Evolutionary conservation across 352 stramenopile genomes (phyloP).

Genomic region (Phytophthora sansomeana): DNA sequence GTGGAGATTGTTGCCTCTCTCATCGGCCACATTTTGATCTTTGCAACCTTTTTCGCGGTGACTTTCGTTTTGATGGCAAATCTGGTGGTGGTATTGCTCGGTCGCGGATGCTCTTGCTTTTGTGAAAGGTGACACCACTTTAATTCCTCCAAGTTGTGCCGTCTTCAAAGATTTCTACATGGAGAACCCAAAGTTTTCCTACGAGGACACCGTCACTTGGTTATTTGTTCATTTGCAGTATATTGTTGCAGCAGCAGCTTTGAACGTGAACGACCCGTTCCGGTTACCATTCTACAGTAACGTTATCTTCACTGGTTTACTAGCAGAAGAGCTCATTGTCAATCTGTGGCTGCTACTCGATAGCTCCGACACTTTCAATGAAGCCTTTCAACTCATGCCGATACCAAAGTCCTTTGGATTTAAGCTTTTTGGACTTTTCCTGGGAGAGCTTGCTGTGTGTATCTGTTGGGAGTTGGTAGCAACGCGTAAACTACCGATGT

Average conservation of each 20-base stretch:
- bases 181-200: constrained; percentile 30
- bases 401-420: constrained; percentile 41
- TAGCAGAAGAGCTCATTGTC: constrained; percentile 25
- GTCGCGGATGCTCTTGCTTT: constrained; percentile 35
- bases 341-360: constrained; percentile 53
- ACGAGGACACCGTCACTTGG: constrained; percentile 58
- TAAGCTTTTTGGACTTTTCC: constrained; percentile 40
- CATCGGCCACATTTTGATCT: constrained; percentile 49
- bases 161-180: constrained; percentile 37
- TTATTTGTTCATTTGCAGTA: constrained; percentile 63
- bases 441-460: neutral
- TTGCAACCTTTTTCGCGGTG: constrained; percentile 45
- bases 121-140: neutral
- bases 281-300: constrained; percentile 56
- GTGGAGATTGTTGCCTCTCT: constrained; percentile 53
- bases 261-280: constrained; percentile 63
- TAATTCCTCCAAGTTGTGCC: constrained; percentile 26
- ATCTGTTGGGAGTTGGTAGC: constrained; percentile 3
- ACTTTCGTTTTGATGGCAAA: constrained; percentile 33
- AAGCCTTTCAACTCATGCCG: constrained; percentile 45
- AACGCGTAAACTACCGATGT: constrained; percentile 42
- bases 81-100: constrained; percentile 52
- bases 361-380: constrained; percentile 31
- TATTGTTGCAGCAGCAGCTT: constrained; percentile 45
- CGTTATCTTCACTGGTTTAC: constrained; percentile 33